Conservation (phyloP, 108 stramenopile genomes). For the Skeletonema potamos region DNA sequence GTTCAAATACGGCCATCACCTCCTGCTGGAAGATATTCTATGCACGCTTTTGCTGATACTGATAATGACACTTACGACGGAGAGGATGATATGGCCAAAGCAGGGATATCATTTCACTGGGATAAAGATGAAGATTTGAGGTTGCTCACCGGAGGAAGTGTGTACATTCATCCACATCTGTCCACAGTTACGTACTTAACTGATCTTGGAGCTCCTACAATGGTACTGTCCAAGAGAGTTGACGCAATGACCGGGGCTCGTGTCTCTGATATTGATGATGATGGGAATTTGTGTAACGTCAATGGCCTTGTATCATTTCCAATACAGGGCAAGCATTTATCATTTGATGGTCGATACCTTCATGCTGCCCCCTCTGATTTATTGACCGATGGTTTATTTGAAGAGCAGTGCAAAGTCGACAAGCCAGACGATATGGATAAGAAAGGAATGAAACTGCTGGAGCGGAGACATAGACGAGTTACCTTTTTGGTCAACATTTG, state of each 20-base stretch:
- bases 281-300: slow-evolving; percentile 5
- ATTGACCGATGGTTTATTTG: slow-evolving; percentile 56
- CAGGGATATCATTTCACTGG: slow-evolving; percentile 84
- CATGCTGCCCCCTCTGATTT: slow-evolving; percentile 78
- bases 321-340: slow-evolving; percentile 69
- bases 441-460: slow-evolving; percentile 15
- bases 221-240: slow-evolving; percentile 58
- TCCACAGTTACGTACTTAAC: slow-evolving; percentile 86
- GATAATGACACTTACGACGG: slow-evolving; percentile 26
- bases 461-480: slow-evolving; percentile 34
- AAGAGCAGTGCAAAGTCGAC: slow-evolving; percentile 39
- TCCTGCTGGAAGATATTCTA: slow-evolving; percentile 38
- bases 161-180: slow-evolving; percentile 79
- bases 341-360: slow-evolving; percentile 78
- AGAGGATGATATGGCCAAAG: slow-evolving; percentile 16
- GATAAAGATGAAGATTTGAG: slow-evolving; percentile 88
- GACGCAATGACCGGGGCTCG: slow-evolving; percentile 61
- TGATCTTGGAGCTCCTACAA: slow-evolving; percentile 67
- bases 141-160: slow-evolving; percentile 61
- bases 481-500: slow-evolving; percentile 48
- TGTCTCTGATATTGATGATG: slow-evolving; percentile 19
- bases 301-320: slow-evolving; percentile 71
- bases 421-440: slow-evolving; percentile 7
- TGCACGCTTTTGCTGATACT: slow-evolving; percentile 10
- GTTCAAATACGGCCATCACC: slow-evolving; percentile 79